Evolutionary conservation across 2,329 filamentous ascomycete species (phyloP), one percentile per base, ranked within the genome.

Genomic region (Emmonsiellopsis sp.): DNA sequence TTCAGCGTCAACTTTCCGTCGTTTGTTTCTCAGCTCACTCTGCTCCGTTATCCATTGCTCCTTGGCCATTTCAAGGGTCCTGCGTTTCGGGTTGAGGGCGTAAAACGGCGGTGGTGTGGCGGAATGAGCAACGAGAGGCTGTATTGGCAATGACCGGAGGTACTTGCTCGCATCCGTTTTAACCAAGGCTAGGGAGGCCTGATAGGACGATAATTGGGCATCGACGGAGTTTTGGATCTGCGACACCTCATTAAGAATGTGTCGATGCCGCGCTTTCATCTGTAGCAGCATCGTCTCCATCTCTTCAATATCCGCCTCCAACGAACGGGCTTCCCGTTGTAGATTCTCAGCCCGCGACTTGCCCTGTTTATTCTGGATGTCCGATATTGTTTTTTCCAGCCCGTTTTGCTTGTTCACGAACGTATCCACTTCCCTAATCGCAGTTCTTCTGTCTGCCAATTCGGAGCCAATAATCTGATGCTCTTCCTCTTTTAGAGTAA

Each of bases 31-130:
- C 13, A 80, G 59, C 7, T 67, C 64, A 11, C 69, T 71, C 48
- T 74, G 71, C 59, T 83, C 79, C 2, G 70, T 68, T 14, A 68
- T 65, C 74, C 78, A 83, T 57, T 81, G 76, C 42, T 82, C 78
- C 53, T 73, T 73, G 4, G 80, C 82, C 74, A 84, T 77, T 33
- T 78, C 76, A 31, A 85, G 71, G 1, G 81, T 85, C 42, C 82
- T 72, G 37, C 79, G 74, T 52, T 79, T 76, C 0, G 74, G 68
- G n/a, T 78, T 78, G 34, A 84, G 67, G 2, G 74, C 68, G 49
- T 77, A 73, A 59, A 80, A 80, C 2, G 68, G 70, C 53, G 72
- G 56, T 62, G 63, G 54, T 17, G 53, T 59, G 2, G 50, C 37
- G 6, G 68, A 60, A 5, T 42, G 54, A n/a, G 60, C 58, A 3